These are phyloP conservation scores for Stentor coeruleus DNA, from an alignment of 73 alveolate genomes.

Conservation along the genomic window DNA sequence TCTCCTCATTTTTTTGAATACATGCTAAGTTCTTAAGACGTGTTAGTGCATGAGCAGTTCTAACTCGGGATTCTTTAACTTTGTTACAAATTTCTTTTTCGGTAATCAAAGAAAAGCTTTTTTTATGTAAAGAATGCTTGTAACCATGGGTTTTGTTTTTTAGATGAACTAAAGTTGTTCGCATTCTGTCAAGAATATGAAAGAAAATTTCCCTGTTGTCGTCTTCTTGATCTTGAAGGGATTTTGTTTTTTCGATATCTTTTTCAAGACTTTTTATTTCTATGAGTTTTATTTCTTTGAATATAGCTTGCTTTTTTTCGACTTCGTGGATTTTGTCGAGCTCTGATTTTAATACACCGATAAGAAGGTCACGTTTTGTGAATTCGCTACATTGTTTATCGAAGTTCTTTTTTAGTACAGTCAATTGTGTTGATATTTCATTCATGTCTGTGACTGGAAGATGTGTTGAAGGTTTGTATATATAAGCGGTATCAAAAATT, in stretches of 20 bases:
- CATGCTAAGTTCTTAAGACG: neutral
- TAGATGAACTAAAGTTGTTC: neutral
- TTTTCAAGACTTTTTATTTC: neutral
- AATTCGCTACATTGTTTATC: neutral
- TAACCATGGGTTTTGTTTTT: neutral
- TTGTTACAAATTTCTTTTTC: neutral
- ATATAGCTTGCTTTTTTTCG: neutral
- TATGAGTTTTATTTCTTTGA: neutral
- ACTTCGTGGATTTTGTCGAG: neutral
- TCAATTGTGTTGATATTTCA: neutral
- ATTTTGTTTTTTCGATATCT: neutral
- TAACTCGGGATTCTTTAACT: neutral
- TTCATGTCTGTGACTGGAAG: neutral
- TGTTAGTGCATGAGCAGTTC: neutral
- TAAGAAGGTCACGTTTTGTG: neutral
- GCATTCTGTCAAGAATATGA: slow-evolving; percentile 17
- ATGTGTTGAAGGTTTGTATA: neutral
- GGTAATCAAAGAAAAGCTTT: neutral
- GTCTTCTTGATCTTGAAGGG: slow-evolving; percentile 7
- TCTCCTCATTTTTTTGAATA: neutral
- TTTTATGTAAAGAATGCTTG: neutral
- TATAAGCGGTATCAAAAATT: neutral
- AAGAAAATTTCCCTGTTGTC: slow-evolving; percentile 3
- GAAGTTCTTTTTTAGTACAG: neutral
- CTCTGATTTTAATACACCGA: neutral